A percentile compares a stretch with the other conserved stretches of the same genome.
Evolutionary conservation across 2,329 filamentous ascomycete species (phyloP).

Genomic region (Fusarium mundagurra): DNA sequence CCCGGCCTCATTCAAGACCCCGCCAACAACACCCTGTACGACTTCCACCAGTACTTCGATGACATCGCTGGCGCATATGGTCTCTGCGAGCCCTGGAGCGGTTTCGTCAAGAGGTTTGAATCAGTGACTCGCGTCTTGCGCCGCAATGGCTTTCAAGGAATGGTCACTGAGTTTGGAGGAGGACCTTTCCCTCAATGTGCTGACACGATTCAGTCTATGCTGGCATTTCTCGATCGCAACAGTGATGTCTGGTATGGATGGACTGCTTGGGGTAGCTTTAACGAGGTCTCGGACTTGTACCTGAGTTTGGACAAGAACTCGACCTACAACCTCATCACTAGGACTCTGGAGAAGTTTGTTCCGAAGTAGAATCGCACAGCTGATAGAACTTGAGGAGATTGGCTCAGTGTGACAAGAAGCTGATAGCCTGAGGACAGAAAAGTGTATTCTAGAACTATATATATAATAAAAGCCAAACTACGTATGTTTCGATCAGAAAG

Average conservation of each 20-base stretch:
- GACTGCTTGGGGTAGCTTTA: neutral
- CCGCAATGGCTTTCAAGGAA: neutral
- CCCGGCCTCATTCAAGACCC: neutral
- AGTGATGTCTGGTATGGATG: constrained; percentile 3
- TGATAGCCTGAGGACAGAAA: neutral
- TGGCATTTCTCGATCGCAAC: neutral
- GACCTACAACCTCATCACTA: neutral
- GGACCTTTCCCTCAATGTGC: neutral
- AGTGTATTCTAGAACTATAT: neutral
- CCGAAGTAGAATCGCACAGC: accelerated
- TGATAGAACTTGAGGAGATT: neutral
- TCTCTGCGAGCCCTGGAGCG: neutral
- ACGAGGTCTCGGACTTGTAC: neutral
- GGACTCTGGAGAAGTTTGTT: neutral
- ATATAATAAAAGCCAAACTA: accelerated
- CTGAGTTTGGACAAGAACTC: neutral
- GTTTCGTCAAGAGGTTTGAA: neutral
- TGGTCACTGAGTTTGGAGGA: neutral
- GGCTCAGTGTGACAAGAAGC: too few species aligned
- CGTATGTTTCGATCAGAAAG: accelerated
- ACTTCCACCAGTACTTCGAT: constrained; percentile 4
- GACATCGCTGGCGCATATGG: neutral
- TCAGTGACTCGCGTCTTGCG: neutral
- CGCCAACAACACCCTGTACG: neutral
- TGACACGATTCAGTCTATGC: neutral